phyloP scores from a whole-genome alignment of 2,329 filamentous ascomycete species.

The Ceratocystis eucalypticola region DNA sequence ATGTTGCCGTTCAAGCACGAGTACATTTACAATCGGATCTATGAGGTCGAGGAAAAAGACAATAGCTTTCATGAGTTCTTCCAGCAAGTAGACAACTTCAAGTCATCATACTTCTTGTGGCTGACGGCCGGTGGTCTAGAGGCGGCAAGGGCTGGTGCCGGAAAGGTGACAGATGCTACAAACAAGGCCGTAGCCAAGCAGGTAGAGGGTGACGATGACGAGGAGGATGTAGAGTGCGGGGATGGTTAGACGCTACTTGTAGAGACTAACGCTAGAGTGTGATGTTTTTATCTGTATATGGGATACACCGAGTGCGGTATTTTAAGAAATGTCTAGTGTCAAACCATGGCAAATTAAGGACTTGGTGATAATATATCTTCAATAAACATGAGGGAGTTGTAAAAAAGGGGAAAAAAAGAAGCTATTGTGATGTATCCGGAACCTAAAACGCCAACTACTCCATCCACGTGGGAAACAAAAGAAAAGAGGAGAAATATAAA shows the following conservation, averaged over 20 bases:
- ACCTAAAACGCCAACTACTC: not conserved
- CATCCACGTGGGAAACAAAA: not conserved
- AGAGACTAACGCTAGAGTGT: not conserved
- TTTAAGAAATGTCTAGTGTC: not conserved
- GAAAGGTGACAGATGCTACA: conserved; percentile 25
- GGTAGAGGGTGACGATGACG: conserved; percentile 40
- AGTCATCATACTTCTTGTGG: conserved; percentile 59
- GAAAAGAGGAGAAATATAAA: not conserved
- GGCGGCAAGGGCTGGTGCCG: conserved; percentile 35
- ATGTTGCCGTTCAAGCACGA: conserved; percentile 82
- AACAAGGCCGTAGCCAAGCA: conserved; percentile 34
- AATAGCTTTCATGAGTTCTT: conserved; percentile 72
- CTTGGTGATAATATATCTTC: not conserved
- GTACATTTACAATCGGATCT: conserved; percentile 86
- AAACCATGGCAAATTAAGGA: not conserved
- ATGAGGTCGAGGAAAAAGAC: conserved; percentile 73
- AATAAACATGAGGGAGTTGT: not conserved
- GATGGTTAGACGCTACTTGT: conserved; percentile 27
- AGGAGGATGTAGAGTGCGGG: conserved; percentile 35
- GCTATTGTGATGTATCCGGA: not conserved
- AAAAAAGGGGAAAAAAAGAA: not conserved
- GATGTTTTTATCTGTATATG: not conserved
- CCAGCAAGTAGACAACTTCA: conserved; percentile 64
- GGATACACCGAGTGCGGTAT: not conserved
- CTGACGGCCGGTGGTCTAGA: conserved; percentile 55